Evolutionary conservation across 805 yeast species (phyloP).

Genomic region (Brettanomyces sp.): DNA sequence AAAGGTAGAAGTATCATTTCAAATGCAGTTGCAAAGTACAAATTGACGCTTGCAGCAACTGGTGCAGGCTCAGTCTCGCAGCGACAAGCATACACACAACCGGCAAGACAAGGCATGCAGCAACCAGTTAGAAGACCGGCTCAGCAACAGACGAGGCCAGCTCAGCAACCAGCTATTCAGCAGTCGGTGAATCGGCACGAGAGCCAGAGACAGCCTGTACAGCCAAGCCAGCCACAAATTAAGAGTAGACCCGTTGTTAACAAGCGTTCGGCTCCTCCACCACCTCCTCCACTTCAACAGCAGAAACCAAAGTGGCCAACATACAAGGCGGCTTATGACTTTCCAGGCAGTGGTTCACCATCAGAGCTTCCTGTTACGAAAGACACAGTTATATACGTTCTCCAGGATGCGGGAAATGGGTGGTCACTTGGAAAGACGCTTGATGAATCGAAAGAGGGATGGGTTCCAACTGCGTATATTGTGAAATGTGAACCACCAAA

Average conservation of each 20-base stretch:
- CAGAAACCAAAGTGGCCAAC: constrained; percentile 63
- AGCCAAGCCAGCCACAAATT: background rate
- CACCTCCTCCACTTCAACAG: constrained; percentile 69
- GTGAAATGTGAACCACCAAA: constrained; percentile 46
- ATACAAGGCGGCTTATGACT: constrained; percentile 79
- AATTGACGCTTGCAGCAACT: constrained; percentile 14
- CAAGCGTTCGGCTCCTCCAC: constrained; percentile 39
- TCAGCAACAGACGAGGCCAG: background rate
- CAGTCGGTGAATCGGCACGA: background rate
- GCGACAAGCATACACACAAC: background rate
- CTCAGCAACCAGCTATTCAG: constrained; percentile 3
- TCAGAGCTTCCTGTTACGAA: constrained; percentile 70
- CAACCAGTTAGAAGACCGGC: background rate
- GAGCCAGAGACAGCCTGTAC: constrained; percentile 3
- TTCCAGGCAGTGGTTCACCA: constrained; percentile 76
- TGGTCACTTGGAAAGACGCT: constrained; percentile 87
- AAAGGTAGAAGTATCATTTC: constrained; percentile 31
- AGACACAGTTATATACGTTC: constrained; percentile 66
- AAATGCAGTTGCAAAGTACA: constrained; percentile 4
- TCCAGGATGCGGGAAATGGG: constrained; percentile 71
- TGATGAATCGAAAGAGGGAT: constrained; percentile 77
- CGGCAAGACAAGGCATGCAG: background rate
- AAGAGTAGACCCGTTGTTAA: background rate
- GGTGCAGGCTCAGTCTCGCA: constrained; percentile 8
- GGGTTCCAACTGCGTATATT: constrained; percentile 96